phyloP scores from a whole-genome alignment of 2,329 filamentous ascomycete genomes.

The Colletotrichum sp. region DNA sequence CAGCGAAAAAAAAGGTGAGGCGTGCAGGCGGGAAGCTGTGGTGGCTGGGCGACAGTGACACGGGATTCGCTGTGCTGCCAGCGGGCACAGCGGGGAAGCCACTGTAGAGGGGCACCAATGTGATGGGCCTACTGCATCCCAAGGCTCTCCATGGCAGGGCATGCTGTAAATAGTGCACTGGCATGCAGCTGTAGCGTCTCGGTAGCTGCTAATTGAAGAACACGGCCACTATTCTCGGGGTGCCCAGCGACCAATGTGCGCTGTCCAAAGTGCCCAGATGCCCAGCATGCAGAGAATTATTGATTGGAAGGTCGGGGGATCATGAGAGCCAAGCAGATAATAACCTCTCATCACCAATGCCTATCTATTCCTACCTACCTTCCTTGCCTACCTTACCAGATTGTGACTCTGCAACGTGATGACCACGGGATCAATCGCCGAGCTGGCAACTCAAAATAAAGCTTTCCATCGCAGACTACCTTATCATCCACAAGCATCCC shows the following conservation, averaged over 20 bases:
- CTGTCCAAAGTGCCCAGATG: not conserved
- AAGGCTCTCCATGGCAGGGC: not conserved
- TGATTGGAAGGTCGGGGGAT: not conserved
- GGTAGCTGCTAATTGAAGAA: not conserved
- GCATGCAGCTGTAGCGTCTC: not conserved
- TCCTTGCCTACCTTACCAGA: not conserved
- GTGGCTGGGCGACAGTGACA: not conserved
- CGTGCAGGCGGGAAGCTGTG: not conserved
- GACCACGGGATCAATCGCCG: not conserved
- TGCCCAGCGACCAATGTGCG: not conserved
- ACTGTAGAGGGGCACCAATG: slow-evolving; percentile 6
- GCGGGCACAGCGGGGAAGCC: not conserved
- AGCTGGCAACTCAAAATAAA: not conserved
- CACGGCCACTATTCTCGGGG: not conserved
- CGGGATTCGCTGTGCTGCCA: not conserved
- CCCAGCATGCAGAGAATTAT: slow-evolving; percentile 2
- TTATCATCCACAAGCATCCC: not conserved
- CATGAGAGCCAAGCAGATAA: not conserved
- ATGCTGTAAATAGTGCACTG: not conserved
- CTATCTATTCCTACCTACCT: not conserved
- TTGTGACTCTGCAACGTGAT: not conserved
- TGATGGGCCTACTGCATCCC: not conserved
- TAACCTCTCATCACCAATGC: not conserved
- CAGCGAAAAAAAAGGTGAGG: not conserved
- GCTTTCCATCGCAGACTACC: not conserved